Base-by-base conservation (phyloP, 768 basidiomycete species). In the Leucocoprinus leucothites region DNA sequence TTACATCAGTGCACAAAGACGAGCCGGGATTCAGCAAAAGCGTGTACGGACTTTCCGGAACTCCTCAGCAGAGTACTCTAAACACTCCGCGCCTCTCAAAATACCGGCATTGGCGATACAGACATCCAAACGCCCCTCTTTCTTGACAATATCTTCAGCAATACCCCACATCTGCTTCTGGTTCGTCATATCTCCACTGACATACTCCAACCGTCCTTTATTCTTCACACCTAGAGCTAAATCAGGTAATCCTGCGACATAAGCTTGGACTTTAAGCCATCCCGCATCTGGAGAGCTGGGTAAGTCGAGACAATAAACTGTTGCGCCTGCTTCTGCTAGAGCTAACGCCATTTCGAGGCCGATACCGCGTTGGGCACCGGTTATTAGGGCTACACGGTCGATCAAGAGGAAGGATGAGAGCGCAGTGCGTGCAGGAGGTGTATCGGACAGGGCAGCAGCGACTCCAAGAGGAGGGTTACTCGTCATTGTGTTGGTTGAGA, bases 41-140 rank as follows among this genome's bases (percentile, higher is more conserved):
- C 31, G 31, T 31, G 14, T 2, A 56, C 63, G 45, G 45, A 82
- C 85, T 64, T 86, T 78, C 57, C 74, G 67, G 58, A 85, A 87
- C 48, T 82, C 74, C 34, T 76, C 70, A 9, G 68, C 83, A 3
- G 80, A 71, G 61, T 83, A 86, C 28, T 85, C 80, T 61, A 86
- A 63, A 51, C 82, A 82, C 22, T 78, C 77, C 22, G 60, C 75
- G 45, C 76, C 60, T 1, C 69, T 70, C 60, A 85, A 60, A 44
- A 88, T 79, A 8, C 86, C 87, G 26, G 87, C 87, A 21, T 83
- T 83, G 0, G 86, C 85, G 47, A 87, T 65, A 58, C 84, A 86
- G 16, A 83, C 70, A 63, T 89, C 86, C 61, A 89, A 65, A 52
- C 84, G 70, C 0, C 80, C 81, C 58, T 88, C 86, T 63, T 74